phyloP scores from a whole-genome alignment of 192 early-diverging fungal genomes.

The Coemansia sp. region DNA sequence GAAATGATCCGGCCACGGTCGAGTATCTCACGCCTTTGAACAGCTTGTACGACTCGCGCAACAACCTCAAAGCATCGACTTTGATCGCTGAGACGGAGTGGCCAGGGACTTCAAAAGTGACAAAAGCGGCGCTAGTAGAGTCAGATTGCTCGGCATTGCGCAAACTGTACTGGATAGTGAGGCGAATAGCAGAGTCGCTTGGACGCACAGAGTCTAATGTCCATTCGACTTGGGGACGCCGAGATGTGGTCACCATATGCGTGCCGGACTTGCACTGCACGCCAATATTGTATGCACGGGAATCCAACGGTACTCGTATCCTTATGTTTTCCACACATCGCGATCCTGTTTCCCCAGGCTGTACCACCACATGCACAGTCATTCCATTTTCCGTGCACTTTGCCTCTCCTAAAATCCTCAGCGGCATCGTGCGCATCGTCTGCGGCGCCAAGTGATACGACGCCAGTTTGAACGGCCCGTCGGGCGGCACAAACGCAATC shows the following conservation, averaged over 20 bases:
- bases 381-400: no score
- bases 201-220: slow-evolving; percentile 17
- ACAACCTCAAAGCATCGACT: slow-evolving; percentile 34
- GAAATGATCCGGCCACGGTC: slow-evolving; percentile 35
- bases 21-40: slow-evolving; percentile 45
- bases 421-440: slow-evolving; percentile 10
- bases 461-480: slow-evolving; percentile 82
- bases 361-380: slow-evolving; percentile 4
- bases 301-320: slow-evolving; percentile 27
- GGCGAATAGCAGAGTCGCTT: slow-evolving; percentile 10
- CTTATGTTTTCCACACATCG: slow-evolving; percentile 34
- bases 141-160: neutral
- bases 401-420: slow-evolving; percentile 5
- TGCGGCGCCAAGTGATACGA: slow-evolving; percentile 28
- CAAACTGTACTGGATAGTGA: slow-evolving; percentile 26
- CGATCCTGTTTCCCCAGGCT: slow-evolving; percentile 14
- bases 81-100: slow-evolving; percentile 41
- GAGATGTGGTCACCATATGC: slow-evolving; percentile 22
- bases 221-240: slow-evolving; percentile 39
- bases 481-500: slow-evolving; percentile 91
- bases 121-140: slow-evolving; percentile 19
- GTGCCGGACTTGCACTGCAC: slow-evolving; percentile 41
- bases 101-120: slow-evolving; percentile 40
- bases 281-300: slow-evolving; percentile 40
- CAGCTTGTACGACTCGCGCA: slow-evolving; percentile 46